phyloP scores from a whole-genome alignment of 306 rosid species.

The Morella rubra region DNA sequence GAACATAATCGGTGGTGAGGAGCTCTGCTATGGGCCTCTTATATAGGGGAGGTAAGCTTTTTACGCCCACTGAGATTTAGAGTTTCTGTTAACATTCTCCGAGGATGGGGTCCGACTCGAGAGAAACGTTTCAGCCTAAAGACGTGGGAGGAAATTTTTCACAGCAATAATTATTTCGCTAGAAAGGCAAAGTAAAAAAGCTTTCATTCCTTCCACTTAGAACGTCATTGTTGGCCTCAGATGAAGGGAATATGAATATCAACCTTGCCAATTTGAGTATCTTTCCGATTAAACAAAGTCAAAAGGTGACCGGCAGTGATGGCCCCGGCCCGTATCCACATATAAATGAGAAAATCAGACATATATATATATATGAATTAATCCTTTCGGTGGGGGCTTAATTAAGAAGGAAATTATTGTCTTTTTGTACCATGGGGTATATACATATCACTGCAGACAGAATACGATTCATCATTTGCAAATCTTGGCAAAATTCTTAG shows the following conservation, averaged over 20 bases:
- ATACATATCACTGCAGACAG: too few relatives aligned
- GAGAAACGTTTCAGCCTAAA: not conserved
- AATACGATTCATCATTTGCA: too few relatives aligned
- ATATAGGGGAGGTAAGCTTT: slow-evolving; percentile 44
- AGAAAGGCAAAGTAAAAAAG: not conserved
- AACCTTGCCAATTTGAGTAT: slow-evolving; percentile 15
- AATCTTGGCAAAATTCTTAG: too few relatives aligned
- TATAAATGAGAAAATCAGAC: not conserved
- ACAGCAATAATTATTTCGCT: not conserved
- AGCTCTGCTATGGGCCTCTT: slow-evolving; percentile 32
- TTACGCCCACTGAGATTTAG: not conserved
- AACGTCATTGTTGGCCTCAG: slow-evolving; percentile 8
- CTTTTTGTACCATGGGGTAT: too few relatives aligned
- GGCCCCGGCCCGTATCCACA: not conserved
- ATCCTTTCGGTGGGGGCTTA: too few relatives aligned
- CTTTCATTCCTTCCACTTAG: not conserved
- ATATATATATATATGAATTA: too few relatives aligned
- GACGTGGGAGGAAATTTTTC: not conserved
- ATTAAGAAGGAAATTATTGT: too few relatives aligned
- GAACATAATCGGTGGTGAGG: not conserved
- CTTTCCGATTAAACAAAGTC: not conserved
- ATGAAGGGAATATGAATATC: slow-evolving; percentile 29
- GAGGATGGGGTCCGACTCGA: not conserved
- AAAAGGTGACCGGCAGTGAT: not conserved
- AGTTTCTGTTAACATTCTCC: slow-evolving; percentile 14